Conservation (phyloP, 805 yeast genomes). For the Wickerhamiella nectarea region DNA sequence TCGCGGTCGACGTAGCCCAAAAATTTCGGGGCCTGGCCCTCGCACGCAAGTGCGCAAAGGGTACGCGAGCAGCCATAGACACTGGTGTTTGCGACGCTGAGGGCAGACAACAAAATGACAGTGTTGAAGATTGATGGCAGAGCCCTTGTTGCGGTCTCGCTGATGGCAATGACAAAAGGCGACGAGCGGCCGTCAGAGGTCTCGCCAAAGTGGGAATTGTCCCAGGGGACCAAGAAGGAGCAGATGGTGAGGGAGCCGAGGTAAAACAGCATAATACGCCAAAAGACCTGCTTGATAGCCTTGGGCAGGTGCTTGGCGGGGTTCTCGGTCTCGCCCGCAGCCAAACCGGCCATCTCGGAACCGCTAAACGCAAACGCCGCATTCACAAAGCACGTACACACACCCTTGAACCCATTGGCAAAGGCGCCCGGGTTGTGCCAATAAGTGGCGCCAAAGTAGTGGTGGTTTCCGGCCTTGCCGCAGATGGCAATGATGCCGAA, state of each 20-base stretch:
- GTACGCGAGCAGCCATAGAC: slow-evolving; percentile 60
- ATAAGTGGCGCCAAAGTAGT: slow-evolving; percentile 41
- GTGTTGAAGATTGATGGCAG: slow-evolving; percentile 55
- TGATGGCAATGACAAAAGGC: slow-evolving; percentile 68
- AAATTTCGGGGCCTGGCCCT: slow-evolving; percentile 47
- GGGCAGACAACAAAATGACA: slow-evolving; percentile 50
- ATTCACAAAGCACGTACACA: slow-evolving; percentile 48
- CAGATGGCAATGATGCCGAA: slow-evolving; percentile 40
- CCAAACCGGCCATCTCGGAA: slow-evolving; percentile 49
- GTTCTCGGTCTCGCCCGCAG: slow-evolving; percentile 54
- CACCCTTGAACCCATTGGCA: slow-evolving; percentile 52
- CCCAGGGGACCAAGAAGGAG: slow-evolving; percentile 53
- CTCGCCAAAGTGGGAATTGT: slow-evolving; percentile 32
- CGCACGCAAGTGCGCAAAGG: slow-evolving; percentile 46
- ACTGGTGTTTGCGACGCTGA: slow-evolving; percentile 64
- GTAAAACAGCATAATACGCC: slow-evolving; percentile 58
- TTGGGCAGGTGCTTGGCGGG: slow-evolving; percentile 50
- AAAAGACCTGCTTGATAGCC: slow-evolving; percentile 61
- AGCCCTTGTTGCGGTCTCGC: slow-evolving; percentile 47
- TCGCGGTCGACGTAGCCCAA: slow-evolving; percentile 49
- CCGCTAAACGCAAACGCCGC: slow-evolving; percentile 59
- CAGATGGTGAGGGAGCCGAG: slow-evolving; percentile 38
- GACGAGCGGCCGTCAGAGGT: slow-evolving; percentile 51
- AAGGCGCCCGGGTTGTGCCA: slow-evolving; percentile 52
- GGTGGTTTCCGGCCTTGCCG: slow-evolving; percentile 44